Conservation (phyloP, 345 rosid species). For the Linum lewisii region DNA sequence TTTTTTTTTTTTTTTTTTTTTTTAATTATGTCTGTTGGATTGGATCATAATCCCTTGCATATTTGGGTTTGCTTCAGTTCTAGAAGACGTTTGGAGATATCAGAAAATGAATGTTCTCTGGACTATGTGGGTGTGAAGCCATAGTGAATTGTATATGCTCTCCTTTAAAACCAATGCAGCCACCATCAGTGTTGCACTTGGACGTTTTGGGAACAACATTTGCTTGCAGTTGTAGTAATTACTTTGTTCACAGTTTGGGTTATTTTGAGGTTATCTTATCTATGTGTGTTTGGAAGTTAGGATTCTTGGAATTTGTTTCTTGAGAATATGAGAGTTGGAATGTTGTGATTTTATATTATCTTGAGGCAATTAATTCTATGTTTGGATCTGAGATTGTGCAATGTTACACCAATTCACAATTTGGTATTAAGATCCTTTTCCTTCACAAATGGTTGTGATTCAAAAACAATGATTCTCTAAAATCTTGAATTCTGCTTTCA, state of each 20-base stretch:
- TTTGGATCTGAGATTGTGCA: no score
- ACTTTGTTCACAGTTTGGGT: neutral
- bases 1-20: conserved; percentile 8
- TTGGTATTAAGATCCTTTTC: no score
- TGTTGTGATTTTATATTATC: no score
- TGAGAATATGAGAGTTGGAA: no score
- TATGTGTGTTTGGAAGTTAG: no score
- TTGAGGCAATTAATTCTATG: no score
- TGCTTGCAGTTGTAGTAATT: neutral
- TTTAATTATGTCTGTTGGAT: neutral
- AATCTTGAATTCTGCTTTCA: no score
- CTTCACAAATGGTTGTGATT: no score
- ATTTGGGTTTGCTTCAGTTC: neutral
- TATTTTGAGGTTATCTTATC: neutral
- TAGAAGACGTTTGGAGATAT: neutral
- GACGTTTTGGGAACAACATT: conserved; percentile 73
- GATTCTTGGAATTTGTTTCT: no score
- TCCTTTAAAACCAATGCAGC: conserved; percentile 56
- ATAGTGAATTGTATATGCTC: conserved; percentile 22
- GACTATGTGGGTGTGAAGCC: conserved; percentile 37
- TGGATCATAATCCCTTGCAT: neutral
- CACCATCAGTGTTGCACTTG: conserved; percentile 33
- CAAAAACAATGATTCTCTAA: no score
- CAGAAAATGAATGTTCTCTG: neutral
- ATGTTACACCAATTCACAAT: no score